Evolutionary conservation across 2,329 filamentous ascomycete genomes (phyloP).

Genomic region (Rachicladosporium sp.): DNA sequence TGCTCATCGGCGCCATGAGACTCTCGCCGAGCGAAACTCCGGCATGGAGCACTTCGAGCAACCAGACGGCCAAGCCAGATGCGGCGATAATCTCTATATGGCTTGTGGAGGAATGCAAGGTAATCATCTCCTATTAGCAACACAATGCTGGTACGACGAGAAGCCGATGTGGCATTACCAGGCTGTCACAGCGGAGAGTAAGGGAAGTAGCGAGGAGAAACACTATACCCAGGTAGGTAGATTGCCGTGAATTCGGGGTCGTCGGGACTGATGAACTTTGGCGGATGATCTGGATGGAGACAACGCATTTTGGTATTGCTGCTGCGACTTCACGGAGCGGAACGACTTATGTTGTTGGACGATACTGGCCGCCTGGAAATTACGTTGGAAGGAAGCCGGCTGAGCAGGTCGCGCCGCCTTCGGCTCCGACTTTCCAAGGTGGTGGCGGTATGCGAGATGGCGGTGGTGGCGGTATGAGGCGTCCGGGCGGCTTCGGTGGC

Average conservation of each 20-base stretch:
- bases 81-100: too few species aligned
- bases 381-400: neutral
- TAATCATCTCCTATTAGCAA: too few species aligned
- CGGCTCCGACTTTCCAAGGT: neutral
- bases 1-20: too few species aligned
- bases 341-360: slow-evolving; percentile 8
- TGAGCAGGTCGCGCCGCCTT: neutral
- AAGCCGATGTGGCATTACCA: neutral
- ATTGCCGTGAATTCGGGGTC: too few species aligned
- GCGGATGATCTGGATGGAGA: slow-evolving; percentile 7
- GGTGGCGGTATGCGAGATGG: neutral
- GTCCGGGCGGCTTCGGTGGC: too few species aligned
- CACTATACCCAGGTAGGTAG: too few species aligned
- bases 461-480: neutral
- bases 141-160: neutral
- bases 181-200: neutral
- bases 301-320: slow-evolving; percentile 8
- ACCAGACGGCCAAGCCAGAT: too few species aligned
- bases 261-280: neutral
- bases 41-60: too few species aligned
- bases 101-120: too few species aligned
- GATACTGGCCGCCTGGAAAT: slow-evolving; percentile 8
- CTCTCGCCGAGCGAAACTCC: too few species aligned
- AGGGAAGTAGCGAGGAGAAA: too few species aligned
- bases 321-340: slow-evolving; percentile 5